A percentile compares a stretch with the other conserved stretches of the same genome.
Conservation (phyloP, 768 basidiomycete species). For the Epithele typhae region DNA sequence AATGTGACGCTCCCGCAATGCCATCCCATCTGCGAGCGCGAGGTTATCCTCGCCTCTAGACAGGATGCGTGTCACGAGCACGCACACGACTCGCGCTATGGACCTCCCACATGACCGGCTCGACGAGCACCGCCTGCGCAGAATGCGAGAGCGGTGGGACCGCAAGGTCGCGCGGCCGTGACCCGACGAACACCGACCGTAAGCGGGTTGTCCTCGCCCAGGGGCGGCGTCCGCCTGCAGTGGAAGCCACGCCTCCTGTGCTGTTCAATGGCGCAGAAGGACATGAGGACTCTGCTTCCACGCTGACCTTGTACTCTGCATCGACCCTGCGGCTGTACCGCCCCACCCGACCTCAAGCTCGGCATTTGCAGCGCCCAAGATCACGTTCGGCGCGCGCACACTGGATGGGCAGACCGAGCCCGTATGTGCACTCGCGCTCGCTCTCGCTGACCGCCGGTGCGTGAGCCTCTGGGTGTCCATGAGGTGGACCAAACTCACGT, state of each 20-base stretch:
- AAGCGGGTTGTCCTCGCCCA: slow-evolving; percentile 75
- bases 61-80: slow-evolving; percentile 47
- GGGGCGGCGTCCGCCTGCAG: slow-evolving; percentile 27
- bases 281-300: slow-evolving; percentile 25
- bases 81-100: slow-evolving; percentile 63
- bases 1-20: too few species aligned
- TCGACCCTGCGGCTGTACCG: slow-evolving; percentile 76
- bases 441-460: slow-evolving; percentile 79
- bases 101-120: slow-evolving; percentile 73
- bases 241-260: slow-evolving; percentile 14
- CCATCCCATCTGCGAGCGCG: too few species aligned
- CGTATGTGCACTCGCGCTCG: slow-evolving; percentile 59
- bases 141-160: slow-evolving; percentile 72
- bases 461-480: too few species aligned
- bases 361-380: slow-evolving; percentile 51
- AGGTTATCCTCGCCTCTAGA: too few species aligned
- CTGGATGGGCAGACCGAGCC: slow-evolving; percentile 68
- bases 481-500: too few species aligned
- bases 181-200: slow-evolving; percentile 75
- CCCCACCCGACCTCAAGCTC: slow-evolving; percentile 45
- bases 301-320: slow-evolving; percentile 29
- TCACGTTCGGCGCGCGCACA: slow-evolving; percentile 68
- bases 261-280: slow-evolving; percentile 1
- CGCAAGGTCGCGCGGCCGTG: too few species aligned
- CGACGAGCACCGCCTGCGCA: slow-evolving; percentile 55